Evolutionary conservation across 352 stramenopile genomes (phyloP).

Genomic region (Pythium grandisporangium): DNA sequence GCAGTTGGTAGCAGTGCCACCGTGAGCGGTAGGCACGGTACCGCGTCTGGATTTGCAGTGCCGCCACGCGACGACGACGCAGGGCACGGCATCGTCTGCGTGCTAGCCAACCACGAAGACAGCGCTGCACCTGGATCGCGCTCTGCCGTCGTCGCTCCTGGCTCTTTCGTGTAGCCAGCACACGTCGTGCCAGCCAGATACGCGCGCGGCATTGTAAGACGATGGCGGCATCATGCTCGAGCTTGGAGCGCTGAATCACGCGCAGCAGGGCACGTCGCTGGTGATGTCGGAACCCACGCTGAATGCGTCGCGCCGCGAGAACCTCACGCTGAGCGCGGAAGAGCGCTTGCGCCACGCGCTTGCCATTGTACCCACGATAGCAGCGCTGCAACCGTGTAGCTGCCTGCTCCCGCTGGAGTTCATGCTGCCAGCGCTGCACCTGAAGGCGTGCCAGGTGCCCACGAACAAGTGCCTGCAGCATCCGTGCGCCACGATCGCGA

Average conservation of each 20-base stretch:
- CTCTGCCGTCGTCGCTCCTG: constrained; percentile 24
- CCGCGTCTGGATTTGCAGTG: constrained; percentile 44
- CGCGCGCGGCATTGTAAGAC: constrained; percentile 48
- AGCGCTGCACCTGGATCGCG: constrained; percentile 37
- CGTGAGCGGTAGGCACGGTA: constrained; percentile 30
- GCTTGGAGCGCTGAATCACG: constrained; percentile 55
- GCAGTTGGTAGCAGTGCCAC: constrained; percentile 24
- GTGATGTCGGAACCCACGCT: constrained; percentile 57
- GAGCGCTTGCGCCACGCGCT: constrained; percentile 45
- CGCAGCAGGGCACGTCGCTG: constrained; percentile 42
- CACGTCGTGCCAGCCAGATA: constrained; percentile 33
- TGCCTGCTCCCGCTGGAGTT: constrained; percentile 30
- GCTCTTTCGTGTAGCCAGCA: too few species aligned
- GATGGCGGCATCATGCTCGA: constrained; percentile 43
- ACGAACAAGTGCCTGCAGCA: constrained; percentile 46
- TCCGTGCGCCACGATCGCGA: constrained; percentile 19
- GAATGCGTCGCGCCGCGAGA: constrained; percentile 45
- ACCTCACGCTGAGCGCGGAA: constrained; percentile 58
- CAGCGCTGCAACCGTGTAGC: constrained; percentile 53
- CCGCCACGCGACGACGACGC: constrained; percentile 23
- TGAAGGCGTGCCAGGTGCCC: constrained; percentile 24
- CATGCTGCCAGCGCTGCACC: constrained; percentile 15
- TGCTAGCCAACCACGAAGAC: constrained; percentile 37
- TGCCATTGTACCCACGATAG: constrained; percentile 74
- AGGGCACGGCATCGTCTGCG: constrained; percentile 16